Conservation (phyloP, 2,329 filamentous ascomycete genomes). For the Polytolypa hystricis region DNA sequence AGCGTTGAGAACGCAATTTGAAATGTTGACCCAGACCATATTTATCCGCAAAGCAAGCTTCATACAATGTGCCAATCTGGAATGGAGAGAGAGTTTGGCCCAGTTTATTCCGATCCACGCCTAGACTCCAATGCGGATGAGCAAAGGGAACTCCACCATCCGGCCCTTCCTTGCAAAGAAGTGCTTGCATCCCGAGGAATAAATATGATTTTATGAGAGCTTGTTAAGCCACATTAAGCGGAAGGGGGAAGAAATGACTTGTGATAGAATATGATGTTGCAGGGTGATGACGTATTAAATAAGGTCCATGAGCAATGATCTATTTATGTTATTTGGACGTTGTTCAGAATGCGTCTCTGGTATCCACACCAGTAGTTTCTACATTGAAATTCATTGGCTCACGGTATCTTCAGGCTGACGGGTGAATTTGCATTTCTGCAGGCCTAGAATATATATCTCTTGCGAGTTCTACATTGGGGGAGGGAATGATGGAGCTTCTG, state of each 20-base stretch:
- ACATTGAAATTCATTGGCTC: no score
- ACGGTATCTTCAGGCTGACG: no score
- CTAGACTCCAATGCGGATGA: conserved; percentile 25
- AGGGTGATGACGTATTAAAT: no score
- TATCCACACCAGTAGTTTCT: no score
- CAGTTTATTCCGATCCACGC: conserved; percentile 27
- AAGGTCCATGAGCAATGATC: no score
- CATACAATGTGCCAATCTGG: conserved; percentile 39
- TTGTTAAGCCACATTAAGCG: conserved; percentile 20
- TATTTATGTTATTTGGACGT: no score
- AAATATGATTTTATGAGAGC: conserved; percentile 40
- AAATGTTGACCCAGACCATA: conserved; percentile 36
- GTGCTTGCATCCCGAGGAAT: conserved; percentile 36
- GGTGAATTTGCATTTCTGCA: no score
- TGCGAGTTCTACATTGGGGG: no score
- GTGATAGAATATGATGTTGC: no score
- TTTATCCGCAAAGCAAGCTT: conserved; percentile 40
- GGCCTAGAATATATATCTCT: no score
- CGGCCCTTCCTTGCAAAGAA: conserved; percentile 47
- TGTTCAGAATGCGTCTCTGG: no score
- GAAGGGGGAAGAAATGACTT: background rate
- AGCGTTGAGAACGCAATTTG: conserved; percentile 38
- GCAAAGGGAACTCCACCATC: conserved; percentile 42
- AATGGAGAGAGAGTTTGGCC: conserved; percentile 46
- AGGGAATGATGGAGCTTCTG: no score